Conservation (phyloP, 2,329 filamentous ascomycete genomes). For the Pyrenochaeta sp. region DNA sequence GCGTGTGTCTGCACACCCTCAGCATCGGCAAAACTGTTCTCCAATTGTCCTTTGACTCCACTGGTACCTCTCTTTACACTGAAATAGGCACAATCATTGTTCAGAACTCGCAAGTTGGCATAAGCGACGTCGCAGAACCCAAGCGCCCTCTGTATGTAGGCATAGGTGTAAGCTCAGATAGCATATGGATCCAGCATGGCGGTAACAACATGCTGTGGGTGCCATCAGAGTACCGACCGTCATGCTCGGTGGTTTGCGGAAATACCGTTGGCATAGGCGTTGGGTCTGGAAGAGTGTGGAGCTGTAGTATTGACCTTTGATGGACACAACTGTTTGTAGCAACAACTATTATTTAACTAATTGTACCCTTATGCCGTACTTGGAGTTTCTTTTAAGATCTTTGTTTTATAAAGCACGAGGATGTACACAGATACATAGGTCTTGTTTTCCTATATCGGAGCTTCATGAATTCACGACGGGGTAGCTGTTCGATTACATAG, state of each 20-base stretch:
- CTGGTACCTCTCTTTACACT: constrained; percentile 24
- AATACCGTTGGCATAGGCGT: constrained; percentile 17
- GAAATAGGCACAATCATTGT: constrained; percentile 21
- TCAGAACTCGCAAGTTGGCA: constrained; percentile 1
- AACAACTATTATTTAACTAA: too few relatives aligned
- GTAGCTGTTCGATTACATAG: too few relatives aligned
- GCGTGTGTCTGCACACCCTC: constrained; percentile 10
- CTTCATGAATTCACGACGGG: too few relatives aligned
- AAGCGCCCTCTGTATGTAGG: constrained; percentile 14
- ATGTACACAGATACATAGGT: too few relatives aligned
- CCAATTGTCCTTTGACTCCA: constrained; percentile 24
- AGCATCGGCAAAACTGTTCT: constrained; percentile 9
- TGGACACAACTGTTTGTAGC: too few relatives aligned
- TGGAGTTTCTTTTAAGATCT: too few relatives aligned
- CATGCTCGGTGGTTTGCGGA: constrained; percentile 17
- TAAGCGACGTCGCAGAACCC: constrained; percentile 6
- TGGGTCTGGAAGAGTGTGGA: constrained; percentile 23
- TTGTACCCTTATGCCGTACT: too few relatives aligned
- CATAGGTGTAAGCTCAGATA: constrained; percentile 15
- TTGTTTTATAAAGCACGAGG: too few relatives aligned
- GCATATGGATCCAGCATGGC: constrained; percentile 24
- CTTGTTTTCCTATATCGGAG: too few relatives aligned
- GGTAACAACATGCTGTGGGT: constrained; percentile 26
- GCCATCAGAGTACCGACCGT: constrained; percentile 30
- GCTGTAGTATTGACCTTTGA: constrained; percentile 12